Conservation (phyloP, 108 stramenopile genomes). For the Nitzschia putrida region DNA sequence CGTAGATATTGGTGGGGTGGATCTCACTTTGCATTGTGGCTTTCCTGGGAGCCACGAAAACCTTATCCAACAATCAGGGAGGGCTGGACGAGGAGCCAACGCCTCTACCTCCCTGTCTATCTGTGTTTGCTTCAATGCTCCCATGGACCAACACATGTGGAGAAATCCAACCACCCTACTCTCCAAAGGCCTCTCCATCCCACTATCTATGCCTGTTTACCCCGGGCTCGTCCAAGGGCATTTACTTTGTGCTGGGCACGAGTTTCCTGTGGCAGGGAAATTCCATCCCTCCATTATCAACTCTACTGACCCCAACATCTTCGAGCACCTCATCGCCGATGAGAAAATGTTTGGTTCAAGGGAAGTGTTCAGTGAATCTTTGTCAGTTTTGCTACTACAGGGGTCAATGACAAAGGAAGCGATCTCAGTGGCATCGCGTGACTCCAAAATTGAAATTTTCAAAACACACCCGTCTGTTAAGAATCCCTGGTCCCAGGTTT, state of each 20-base stretch:
- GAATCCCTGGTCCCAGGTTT: conserved; percentile 70
- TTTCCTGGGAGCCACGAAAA: conserved; percentile 74
- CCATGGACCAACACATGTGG: conserved; percentile 88
- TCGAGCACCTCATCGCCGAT: conserved; percentile 41
- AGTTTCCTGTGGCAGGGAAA: conserved; percentile 79
- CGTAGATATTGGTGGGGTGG: conserved; percentile 94
- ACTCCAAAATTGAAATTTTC: conserved; percentile 29
- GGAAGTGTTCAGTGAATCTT: conserved; percentile 53
- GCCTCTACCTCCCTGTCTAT: conserved; percentile 71
- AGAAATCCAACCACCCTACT: conserved; percentile 73
- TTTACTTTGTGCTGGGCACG: conserved; percentile 87
- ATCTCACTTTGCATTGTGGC: conserved; percentile 92
- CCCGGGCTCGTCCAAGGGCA: conserved; percentile 82
- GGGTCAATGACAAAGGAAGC: conserved; percentile 31
- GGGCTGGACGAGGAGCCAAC: conserved; percentile 85
- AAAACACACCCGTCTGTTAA: conserved; percentile 70
- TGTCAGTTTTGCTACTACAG: conserved; percentile 38
- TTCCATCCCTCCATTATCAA: conserved; percentile 16
- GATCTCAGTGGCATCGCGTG: conserved; percentile 21
- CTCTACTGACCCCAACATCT: conserved; percentile 10
- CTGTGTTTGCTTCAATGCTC: conserved; percentile 85
- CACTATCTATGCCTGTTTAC: conserved; percentile 78
- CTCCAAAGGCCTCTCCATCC: conserved; percentile 66
- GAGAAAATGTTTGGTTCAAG: conserved; percentile 56
- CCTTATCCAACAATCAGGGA: conserved; percentile 92